These are phyloP conservation scores for Mycena galericulata DNA, from an alignment of 768 basidiomycete species.

Conservation along the genomic window DNA sequence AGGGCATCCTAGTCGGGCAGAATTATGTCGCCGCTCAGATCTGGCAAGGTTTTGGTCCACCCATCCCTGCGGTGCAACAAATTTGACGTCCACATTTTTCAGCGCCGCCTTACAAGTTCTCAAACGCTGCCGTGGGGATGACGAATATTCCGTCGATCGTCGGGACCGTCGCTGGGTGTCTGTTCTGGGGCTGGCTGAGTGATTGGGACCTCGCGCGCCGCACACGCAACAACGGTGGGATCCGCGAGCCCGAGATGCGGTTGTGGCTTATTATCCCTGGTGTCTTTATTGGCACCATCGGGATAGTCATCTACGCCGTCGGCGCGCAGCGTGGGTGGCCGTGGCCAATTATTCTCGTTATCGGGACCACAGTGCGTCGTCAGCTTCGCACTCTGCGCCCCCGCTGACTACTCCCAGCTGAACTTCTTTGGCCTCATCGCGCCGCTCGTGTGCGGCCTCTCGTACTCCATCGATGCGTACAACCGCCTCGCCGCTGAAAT, in stretches of 20 bases:
- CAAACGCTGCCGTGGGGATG: constrained; percentile 20
- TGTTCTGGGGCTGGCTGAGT: constrained; percentile 25
- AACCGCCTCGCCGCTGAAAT: constrained; percentile 27
- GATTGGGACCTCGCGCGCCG: constrained; percentile 29
- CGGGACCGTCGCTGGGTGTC: constrained; percentile 7
- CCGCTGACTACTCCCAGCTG: not conserved
- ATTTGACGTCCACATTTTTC: too few species aligned
- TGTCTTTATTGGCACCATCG: constrained; percentile 3
- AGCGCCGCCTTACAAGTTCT: constrained; percentile 24
- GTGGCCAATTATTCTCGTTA: constrained; percentile 22
- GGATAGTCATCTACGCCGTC: constrained; percentile 23
- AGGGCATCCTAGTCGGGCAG: constrained; percentile 26
- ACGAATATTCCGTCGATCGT: constrained; percentile 18
- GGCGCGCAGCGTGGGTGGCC: constrained; percentile 24
- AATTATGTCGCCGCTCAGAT: constrained; percentile 21
- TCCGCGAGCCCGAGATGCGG: constrained; percentile 29
- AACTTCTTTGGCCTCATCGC: constrained; percentile 29
- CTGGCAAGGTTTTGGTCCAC: constrained; percentile 16
- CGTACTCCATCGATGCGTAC: constrained; percentile 26
- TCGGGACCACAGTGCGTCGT: constrained; percentile 9
- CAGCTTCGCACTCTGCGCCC: too few species aligned
- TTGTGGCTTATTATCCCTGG: constrained; percentile 24
- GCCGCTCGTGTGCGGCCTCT: constrained; percentile 20
- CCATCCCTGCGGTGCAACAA: too few species aligned
- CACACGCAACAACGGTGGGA: constrained; percentile 26